Percentiles rank a stretch among this genome's conserved stretches.
phyloP scores from a whole-genome alignment of 768 basidiomycete species.

The Leucocoprinus birnbaumii region DNA sequence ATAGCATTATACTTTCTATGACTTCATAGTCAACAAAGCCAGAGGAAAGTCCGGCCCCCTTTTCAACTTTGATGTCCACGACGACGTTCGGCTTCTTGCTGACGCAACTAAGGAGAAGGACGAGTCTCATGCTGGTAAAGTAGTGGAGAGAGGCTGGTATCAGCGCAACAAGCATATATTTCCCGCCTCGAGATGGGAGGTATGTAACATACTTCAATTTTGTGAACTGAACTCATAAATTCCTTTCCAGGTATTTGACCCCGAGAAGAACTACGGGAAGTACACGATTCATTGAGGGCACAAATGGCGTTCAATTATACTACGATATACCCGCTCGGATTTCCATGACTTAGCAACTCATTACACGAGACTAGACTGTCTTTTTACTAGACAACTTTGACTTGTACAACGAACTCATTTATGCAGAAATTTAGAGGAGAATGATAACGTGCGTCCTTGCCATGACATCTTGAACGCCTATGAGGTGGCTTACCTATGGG shows the following conservation, averaged over 20 bases:
- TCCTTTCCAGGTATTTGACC: slow-evolving; percentile 74
- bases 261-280: slow-evolving; percentile 90
- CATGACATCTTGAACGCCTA: no score
- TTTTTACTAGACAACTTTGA: no score
- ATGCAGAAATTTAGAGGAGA: no score
- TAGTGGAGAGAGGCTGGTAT: slow-evolving; percentile 95
- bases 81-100: slow-evolving; percentile 90
- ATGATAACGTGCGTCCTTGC: no score
- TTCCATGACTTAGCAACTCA: no score
- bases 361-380: no score
- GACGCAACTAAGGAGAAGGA: slow-evolving; percentile 98
- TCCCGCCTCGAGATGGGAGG: slow-evolving; percentile 96
- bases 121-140: slow-evolving; percentile 98
- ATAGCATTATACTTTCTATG: slow-evolving; percentile 97
- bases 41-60: slow-evolving; percentile 97
- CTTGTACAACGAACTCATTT: no score
- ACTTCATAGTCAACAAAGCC: slow-evolving; percentile 98
- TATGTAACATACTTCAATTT: slow-evolving; percentile 28
- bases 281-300: slow-evolving; percentile 64
- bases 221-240: neutral
- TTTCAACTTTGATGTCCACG: slow-evolving; percentile 99
- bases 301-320: no score
- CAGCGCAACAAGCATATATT: slow-evolving; percentile 97
- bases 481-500: no score
- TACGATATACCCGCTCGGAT: no score